Evolutionary conservation across 805 yeast species (phyloP), one percentile per base, ranked within the genome.

Genomic region (Lachancea nothofagi): DNA sequence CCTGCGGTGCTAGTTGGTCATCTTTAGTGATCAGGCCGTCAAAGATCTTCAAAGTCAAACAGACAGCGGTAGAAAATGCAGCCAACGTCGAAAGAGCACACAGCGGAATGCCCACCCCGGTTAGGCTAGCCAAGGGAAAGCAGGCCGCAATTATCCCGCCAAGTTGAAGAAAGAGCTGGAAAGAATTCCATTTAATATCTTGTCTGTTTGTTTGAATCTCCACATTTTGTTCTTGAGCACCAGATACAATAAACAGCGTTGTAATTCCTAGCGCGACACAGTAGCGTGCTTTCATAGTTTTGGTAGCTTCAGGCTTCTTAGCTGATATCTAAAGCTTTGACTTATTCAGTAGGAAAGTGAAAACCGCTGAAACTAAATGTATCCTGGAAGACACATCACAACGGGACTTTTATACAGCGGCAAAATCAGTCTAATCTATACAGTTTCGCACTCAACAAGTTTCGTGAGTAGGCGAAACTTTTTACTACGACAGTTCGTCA

Each of bases 81-180:
- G 43, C 38, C 10, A 40, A 14, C 2, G 38, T 29, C n/a, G 39
- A 29, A n/a, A 40, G 13, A 6, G 39, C 35, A 29, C 43, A 40
- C 21, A 40, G 3, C 5, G 43, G 43, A 26, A 33, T 28, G 6
- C 17, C 43, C 24, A 34, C 19, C 4, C 43, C 43, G 3, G 35
- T 34, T 13, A 40, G 20, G 7, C 38, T 22, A 9, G 43, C 21
- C 13, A 33, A 13, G 17, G 43, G 37, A 10, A 40, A 29, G 17
- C 43, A 40, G 4, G 43, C 13, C 7, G 29, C 31, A 7, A 40
- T 28, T 5, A 33, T 21, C 9, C 38, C 43, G 6, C 38, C 43
- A 4, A 34, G 10, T 15, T 29, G 36, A 2, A 40, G 14, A n/a
- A 40, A 29, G 6, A 40, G 19, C 23, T 33, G 29, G 21, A 40